Evolutionary conservation across 768 basidiomycete species (phyloP), one percentile per base, ranked within the genome.

Genomic region (Phlegmacium glaucopus): DNA sequence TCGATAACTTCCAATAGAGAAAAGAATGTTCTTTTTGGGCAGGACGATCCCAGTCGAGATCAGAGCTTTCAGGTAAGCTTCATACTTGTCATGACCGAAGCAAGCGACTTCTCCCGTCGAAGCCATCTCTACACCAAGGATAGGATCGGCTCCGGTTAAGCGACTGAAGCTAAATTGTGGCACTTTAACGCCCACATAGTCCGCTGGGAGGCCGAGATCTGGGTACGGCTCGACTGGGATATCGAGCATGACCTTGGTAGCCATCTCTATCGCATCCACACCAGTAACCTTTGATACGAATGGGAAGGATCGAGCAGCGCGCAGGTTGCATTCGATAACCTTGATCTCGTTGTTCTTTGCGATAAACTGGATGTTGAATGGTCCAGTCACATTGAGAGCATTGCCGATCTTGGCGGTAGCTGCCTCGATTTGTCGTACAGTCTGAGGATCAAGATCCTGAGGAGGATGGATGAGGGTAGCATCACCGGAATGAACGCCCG

Each of bases 301-400:
- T 35, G 95, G 95, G 82, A 95, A 97, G 0, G 95, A 97, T 51
- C 95, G 83, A 17, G 95, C 95, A 0, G 96, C 96, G 47, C 95
- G 91, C 28, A 99, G 74, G 70, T 99, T 99, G 71, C 95, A 98
- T 67, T 99, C 95, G 65, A 99, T 99, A 59, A 99, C 95, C 78
- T 99, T 99, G 78, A 99, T 98, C 69, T 97, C 95, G 72, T 97
- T 98, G 72, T 99, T 90, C 80, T 99, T 99, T 42, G 95, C 95
- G 58, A 99, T 97, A 72, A 99, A 97, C 73, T 99, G 95, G 63
- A 99, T 99, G 64, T 99, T 99, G 82, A 88, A 98, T 1, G 95
- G 95, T 6, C 95, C 96, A 5, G 95, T 97, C 39, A 98, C 94
- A 63, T 98, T 96, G 48, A 99, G 81, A 11, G 96, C 95, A 49